Base-by-base conservation (phyloP, 2,329 filamentous ascomycete genomes). In the Escovopsis weberi region DNA sequence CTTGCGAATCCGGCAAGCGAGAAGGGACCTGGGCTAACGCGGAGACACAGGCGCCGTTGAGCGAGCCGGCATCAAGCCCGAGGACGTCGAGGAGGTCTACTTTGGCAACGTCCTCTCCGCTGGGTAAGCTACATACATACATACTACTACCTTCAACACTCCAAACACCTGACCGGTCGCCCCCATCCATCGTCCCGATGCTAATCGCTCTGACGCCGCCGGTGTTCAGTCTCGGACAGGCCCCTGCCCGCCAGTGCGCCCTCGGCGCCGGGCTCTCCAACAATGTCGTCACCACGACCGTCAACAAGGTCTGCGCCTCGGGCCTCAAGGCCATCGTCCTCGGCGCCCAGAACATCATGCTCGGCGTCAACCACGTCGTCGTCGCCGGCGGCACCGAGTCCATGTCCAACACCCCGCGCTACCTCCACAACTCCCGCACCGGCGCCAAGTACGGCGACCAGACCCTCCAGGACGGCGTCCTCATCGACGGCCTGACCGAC, bases 221-320 rank as follows among this genome's bases (percentile, higher is more conserved):
- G 10, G 12, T 6, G 7, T 11, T 11, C 43, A 94, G 88, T 63
- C 75, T 96, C 54, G 91, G 91, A 50, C 91, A 98, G 68, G 94
- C 93, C 60, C 91, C 93, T 51, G 88, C 91, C 53, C 82, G 91
- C 57, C 91, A 98, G 70, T 93, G 85, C 65, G 86, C 88, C 55
- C 75, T 98, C 57, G 78, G 80, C 55, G 91, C 86, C 57, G 91
- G 91, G 48, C 84, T 98, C 50, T 68, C 78, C 43, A 74, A 93
- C 50, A 74, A 75, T 43, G 84, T 83, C 50, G 76, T 93, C 53
- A 84, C 82, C 67, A 98, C 91, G 38, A 94, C 88, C 41, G 78
- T 98, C 59, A 98, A 98, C 81, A 98, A 98, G 72, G 91, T 98
- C 61, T 98, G 91, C 75, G 91, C 91, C 50, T 95, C 88, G 9